Conservation (phyloP, 208 protist species). For the Blastocrithidia nonstop region DNA sequence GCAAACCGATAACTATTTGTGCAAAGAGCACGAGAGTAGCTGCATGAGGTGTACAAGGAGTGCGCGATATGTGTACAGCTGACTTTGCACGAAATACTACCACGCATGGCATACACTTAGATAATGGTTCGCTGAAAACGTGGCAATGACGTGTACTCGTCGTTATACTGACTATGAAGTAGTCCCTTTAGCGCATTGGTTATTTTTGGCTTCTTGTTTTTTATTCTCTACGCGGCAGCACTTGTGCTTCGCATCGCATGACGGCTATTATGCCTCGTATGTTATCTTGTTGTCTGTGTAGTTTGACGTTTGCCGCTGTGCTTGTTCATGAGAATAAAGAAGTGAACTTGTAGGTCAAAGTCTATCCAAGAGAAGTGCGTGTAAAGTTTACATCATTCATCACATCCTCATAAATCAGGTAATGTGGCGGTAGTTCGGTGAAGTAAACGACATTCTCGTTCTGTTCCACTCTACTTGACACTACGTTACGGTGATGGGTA, state of each 20-base stretch:
- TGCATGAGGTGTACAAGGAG: neutral
- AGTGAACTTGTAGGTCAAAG: too few relatives aligned
- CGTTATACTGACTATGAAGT: conserved; percentile 9
- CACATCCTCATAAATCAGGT: too few relatives aligned
- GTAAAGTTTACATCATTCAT: too few relatives aligned
- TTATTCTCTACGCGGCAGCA: conserved; percentile 7
- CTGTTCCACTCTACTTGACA: conserved; percentile 15
- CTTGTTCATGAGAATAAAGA: too few relatives aligned
- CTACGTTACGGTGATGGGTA: conserved; percentile 33
- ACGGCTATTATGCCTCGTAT: too few relatives aligned
- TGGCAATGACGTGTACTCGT: conserved; percentile 1
- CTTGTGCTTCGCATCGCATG: conserved; percentile 2
- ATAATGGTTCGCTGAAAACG: neutral
- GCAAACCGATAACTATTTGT: too few relatives aligned
- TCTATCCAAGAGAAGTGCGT: too few relatives aligned
- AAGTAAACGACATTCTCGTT: too few relatives aligned
- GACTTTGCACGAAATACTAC: neutral
- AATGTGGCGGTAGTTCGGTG: too few relatives aligned
- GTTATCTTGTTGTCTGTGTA: too few relatives aligned
- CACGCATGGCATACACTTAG: neutral
- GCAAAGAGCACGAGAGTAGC: too few relatives aligned
- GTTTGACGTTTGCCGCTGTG: too few relatives aligned
- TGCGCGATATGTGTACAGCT: neutral
- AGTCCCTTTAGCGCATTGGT: conserved; percentile 14
- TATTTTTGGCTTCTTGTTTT: conserved; percentile 10